Percentiles rank a stretch among this genome's conserved stretches.
Conservation (phyloP, 2,329 filamentous ascomycete genomes). For the Pseudogymnoascus sp. region DNA sequence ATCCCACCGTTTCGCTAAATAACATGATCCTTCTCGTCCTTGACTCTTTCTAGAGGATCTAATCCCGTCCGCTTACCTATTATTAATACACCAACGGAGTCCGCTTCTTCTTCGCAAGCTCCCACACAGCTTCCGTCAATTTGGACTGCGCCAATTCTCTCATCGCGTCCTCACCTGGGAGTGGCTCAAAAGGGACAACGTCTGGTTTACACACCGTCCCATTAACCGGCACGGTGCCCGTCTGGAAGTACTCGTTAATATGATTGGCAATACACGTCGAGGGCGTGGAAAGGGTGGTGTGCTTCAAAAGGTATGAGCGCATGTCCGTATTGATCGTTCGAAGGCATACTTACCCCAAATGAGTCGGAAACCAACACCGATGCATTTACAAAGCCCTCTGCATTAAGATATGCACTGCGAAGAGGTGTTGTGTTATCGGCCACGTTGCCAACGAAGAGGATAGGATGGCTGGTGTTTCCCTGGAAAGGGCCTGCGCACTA, state of each 20-base stretch:
- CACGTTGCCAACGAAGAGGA: constrained; percentile 31
- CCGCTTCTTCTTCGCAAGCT: not conserved
- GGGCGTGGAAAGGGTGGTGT: constrained; percentile 35
- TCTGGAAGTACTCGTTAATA: constrained; percentile 33
- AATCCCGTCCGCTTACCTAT: not conserved
- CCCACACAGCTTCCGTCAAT: not conserved
- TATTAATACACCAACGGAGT: not conserved
- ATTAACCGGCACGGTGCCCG: constrained; percentile 33
- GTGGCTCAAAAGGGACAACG: constrained; percentile 31
- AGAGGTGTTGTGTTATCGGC: constrained; percentile 31
- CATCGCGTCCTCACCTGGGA: not conserved
- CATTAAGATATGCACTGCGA: constrained; percentile 26
- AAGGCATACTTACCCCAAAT: constrained; percentile 36
- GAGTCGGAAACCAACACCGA: constrained; percentile 41
- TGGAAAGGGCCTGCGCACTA: constrained; percentile 24
- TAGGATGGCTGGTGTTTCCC: constrained; percentile 27
- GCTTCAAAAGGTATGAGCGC: constrained; percentile 27
- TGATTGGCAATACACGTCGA: constrained; percentile 28
- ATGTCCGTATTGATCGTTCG: not conserved
- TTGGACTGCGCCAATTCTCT: not conserved
- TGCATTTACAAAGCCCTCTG: constrained; percentile 35
- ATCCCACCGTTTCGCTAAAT: not conserved
- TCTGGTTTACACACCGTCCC: constrained; percentile 41
- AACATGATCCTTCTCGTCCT: not conserved
- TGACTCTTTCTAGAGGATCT: not conserved